These are phyloP conservation scores for Strobilomyces confusus DNA, from an alignment of 768 basidiomycete species.

Conservation along the genomic window DNA sequence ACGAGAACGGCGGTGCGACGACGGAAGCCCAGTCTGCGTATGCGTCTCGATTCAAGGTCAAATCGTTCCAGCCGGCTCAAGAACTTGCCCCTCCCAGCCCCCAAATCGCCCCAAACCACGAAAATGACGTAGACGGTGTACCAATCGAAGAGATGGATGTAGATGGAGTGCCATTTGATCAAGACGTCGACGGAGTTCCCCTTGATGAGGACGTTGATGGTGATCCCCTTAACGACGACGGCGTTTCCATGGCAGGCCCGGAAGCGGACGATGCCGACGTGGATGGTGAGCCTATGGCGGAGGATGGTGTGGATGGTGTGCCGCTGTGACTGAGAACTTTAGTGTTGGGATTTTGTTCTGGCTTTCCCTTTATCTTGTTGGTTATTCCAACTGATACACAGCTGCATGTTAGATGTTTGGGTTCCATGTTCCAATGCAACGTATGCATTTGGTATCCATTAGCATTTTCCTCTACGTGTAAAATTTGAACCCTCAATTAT, in stretches of 20 bases:
- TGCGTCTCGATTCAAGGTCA: slow-evolving; percentile 70
- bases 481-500: background rate
- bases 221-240: slow-evolving; percentile 34
- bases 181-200: slow-evolving; percentile 37
- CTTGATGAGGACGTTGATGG: slow-evolving; percentile 29
- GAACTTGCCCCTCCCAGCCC: slow-evolving; percentile 28
- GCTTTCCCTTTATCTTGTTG: background rate
- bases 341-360: background rate
- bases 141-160: slow-evolving; percentile 48
- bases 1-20: slow-evolving; percentile 12
- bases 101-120: slow-evolving; percentile 34
- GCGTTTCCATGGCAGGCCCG: slow-evolving; percentile 31
- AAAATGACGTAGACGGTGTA: slow-evolving; percentile 51
- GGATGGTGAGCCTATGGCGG: slow-evolving; percentile 28
- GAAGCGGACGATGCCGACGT: slow-evolving; percentile 18
- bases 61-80: slow-evolving; percentile 70
- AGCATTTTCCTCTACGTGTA: background rate
- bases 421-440: background rate
- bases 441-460: too few species aligned
- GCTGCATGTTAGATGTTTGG: background rate
- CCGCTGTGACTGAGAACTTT: slow-evolving; percentile 28
- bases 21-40: slow-evolving; percentile 33
- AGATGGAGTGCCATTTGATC: slow-evolving; percentile 45
- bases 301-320: slow-evolving; percentile 38
- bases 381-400: background rate